These are phyloP conservation scores for Rosa hybrid DNA, from an alignment of 331 rosid genomes.

Conservation along the genomic window DNA sequence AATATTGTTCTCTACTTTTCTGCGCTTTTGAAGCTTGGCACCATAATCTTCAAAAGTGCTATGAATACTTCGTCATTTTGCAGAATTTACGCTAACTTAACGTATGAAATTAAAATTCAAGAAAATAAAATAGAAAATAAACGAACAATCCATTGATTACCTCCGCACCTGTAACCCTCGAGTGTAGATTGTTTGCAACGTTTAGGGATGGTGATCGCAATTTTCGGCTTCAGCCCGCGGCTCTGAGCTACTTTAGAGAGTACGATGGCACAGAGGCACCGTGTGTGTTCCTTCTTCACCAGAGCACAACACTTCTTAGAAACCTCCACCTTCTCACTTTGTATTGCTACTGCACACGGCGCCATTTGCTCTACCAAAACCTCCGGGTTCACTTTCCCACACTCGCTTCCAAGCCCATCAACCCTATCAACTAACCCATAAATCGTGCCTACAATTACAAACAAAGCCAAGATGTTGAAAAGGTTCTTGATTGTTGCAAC, in stretches of 20 bases:
- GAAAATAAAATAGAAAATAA: neutral
- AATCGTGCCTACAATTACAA: neutral
- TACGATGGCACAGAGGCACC: constrained; percentile 21
- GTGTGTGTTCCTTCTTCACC: no score
- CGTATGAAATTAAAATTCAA: neutral
- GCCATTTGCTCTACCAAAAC: neutral
- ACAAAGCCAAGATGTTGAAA: neutral
- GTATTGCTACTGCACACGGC: neutral
- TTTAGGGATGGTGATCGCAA: constrained; percentile 11
- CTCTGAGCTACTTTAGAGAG: neutral
- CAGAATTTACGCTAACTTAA: neutral
- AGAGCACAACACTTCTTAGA: neutral
- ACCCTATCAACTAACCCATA: constrained; percentile 4
- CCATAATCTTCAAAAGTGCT: constrained; percentile 21
- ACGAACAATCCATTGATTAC: neutral
- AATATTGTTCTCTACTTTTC: neutral
- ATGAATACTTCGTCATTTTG: neutral
- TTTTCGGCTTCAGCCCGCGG: neutral
- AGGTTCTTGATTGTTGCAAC: neutral
- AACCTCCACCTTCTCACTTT: constrained; percentile 7
- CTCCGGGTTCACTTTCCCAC: neutral
- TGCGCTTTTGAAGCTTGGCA: neutral
- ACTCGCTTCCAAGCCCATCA: constrained; percentile 3
- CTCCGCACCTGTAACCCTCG: constrained; percentile 17
- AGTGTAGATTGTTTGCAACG: constrained; percentile 1